A percentile compares a stretch with the other conserved stretches of the same genome.
These are phyloP conservation scores for Cryptococcus sp. DNA, from an alignment of 1,284 basidiomycete genomes.

Conservation along the genomic window DNA sequence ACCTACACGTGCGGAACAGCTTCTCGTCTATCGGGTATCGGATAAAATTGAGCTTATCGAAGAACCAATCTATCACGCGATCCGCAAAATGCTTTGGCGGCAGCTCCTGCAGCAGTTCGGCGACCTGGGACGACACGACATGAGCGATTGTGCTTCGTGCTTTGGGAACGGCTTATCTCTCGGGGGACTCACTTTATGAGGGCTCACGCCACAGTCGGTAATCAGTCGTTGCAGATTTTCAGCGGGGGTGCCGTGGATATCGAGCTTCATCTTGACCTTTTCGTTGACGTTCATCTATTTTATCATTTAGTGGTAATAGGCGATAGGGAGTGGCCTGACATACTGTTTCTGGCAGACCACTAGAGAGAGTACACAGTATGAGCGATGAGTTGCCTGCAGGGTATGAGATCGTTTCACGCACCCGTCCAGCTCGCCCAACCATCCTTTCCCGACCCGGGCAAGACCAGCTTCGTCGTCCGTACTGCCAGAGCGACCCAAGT, in stretches of 20 bases:
- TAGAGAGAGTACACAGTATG: slow-evolving; percentile 1
- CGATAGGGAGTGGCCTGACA: slow-evolving; percentile 1
- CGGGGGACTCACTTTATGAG: slow-evolving; percentile 62
- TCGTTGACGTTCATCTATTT: slow-evolving; percentile 45
- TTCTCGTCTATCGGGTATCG: slow-evolving; percentile 87
- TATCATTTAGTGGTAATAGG: slow-evolving; percentile 7
- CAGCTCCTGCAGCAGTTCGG: slow-evolving; percentile 83
- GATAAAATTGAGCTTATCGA: slow-evolving; percentile 80
- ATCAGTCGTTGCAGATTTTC: slow-evolving; percentile 66
- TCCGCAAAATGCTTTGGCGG: slow-evolving; percentile 74
- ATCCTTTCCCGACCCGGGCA: slow-evolving; percentile 39
- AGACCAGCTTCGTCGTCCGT: slow-evolving; percentile 37
- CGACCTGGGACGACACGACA: slow-evolving; percentile 55
- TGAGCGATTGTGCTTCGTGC: slow-evolving; percentile 2
- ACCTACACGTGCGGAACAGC: slow-evolving; percentile 67
- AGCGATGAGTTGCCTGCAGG: background rate
- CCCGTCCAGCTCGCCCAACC: slow-evolving; percentile 50
- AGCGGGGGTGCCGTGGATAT: slow-evolving; percentile 51
- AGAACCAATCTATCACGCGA: slow-evolving; percentile 58
- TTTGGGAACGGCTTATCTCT: background rate
- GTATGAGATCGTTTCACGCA: slow-evolving; percentile 17
- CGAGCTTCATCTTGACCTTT: slow-evolving; percentile 50
- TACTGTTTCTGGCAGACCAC: slow-evolving; percentile 33
- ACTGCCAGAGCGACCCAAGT: slow-evolving; percentile 22
- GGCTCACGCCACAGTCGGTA: slow-evolving; percentile 84